Conservation (phyloP, 225 moss, liverwort and hornwort species). For the Ulota crispa region DNA sequence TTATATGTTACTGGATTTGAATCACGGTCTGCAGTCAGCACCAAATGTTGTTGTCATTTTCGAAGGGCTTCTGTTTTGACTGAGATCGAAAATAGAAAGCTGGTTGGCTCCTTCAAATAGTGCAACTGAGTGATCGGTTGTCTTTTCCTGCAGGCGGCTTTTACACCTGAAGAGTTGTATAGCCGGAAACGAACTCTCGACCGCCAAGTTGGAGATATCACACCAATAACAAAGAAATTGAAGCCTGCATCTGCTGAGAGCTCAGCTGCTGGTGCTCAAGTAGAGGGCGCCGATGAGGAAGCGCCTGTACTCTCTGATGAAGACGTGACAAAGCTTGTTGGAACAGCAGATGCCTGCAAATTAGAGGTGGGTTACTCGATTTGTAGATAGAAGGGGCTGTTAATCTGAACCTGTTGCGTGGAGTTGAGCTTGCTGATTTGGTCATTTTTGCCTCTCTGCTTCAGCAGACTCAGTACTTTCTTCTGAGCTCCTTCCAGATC, state of each 20-base stretch:
- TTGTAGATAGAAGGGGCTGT: background rate
- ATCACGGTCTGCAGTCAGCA: background rate
- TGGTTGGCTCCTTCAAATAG: background rate
- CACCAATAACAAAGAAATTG: conserved; percentile 62
- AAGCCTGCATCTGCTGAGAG: conserved; percentile 53
- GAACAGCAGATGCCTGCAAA: conserved; percentile 75
- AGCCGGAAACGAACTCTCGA: conserved; percentile 76
- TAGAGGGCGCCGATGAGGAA: conserved; percentile 61
- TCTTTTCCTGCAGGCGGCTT: conserved; percentile 61
- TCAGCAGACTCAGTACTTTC: background rate
- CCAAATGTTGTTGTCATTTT: background rate
- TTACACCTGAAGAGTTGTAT: conserved; percentile 79
- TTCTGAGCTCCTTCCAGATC: conserved; percentile 1
- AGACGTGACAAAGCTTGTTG: conserved; percentile 83
- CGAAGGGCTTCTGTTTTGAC: background rate
- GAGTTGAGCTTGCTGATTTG: background rate
- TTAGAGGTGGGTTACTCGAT: conserved; percentile 45
- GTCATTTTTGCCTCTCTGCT: background rate
- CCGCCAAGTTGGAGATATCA: conserved; percentile 50
- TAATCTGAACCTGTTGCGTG: background rate
- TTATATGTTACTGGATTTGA: background rate
- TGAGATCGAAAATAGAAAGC: background rate
- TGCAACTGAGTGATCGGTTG: conserved; percentile 1
- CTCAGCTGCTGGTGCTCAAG: conserved; percentile 33
- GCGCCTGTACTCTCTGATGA: conserved; percentile 65